Base-by-base conservation (phyloP, 2,329 filamentous ascomycete species). In the Colletotrichum lentis region DNA sequence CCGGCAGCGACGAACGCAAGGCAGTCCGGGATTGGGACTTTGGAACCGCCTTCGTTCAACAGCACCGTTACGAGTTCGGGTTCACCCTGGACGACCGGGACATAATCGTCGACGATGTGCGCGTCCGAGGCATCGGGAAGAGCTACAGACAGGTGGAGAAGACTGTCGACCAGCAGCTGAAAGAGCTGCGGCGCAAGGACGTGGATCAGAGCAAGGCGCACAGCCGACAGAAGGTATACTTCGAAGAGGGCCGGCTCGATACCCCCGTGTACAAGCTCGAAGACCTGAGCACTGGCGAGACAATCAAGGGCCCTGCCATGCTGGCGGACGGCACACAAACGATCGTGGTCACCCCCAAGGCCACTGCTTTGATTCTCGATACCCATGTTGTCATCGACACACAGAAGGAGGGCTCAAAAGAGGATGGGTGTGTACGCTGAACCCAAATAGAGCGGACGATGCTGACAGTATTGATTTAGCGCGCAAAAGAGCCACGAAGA, bases 301-400 rank as follows among this genome's bases (percentile, higher is more conserved):
- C 88, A 22, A 83, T 97, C 62, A 82, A 85, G 56, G 94, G 94
- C 0, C 94, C 94, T 0, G 94, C 94, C 0, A 92, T 97, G 79
- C 85, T 97, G 66, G 93, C 93, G 2, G 94, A 95, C 74, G 91
- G 91, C 10, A 94, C 92, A 0, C 95, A 97, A 78, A 98, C 95
- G 0, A 96, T 98, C 70, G 92, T 97, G 0, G 89, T 97, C 3
- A 92, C 92, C 0, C 95, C 94, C 0, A 87, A 86, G 37, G 88
- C 93, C 2, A 87, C 88, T 24, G 95, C 94, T 0, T 80, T 94
- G 27, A 84, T 97, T 39, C 89, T 97, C 20, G 85, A 93, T 70
- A 97, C 94, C 0, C 95, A 97, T 73, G 93, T 97, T 8, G 86
- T 97, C 7, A 94, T 97, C 74, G 93, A 97, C 71, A 86, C 96